phyloP scores from a whole-genome alignment of 2,329 filamentous ascomycete species.

The Emericellopsis cladophorae region DNA sequence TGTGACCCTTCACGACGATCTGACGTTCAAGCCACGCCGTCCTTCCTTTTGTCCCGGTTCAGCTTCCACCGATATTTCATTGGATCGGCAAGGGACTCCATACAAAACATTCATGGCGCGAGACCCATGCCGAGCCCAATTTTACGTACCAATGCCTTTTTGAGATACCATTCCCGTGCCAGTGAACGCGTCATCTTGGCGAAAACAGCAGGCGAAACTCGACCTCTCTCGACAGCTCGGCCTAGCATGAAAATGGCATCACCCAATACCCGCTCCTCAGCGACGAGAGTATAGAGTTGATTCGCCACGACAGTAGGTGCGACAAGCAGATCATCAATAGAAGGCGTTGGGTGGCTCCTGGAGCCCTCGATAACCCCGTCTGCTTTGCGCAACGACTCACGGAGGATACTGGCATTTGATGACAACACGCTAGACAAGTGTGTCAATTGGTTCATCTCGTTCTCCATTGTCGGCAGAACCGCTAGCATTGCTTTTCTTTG shows the following conservation, averaged over 20 bases:
- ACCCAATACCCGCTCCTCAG: conserved; percentile 76
- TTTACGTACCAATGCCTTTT: conserved; percentile 70
- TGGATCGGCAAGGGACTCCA: background rate
- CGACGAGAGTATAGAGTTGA: conserved; percentile 79
- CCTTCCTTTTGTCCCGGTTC: no score
- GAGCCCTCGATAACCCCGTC: conserved; percentile 66
- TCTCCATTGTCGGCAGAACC: conserved; percentile 56
- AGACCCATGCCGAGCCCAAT: conserved; percentile 68
- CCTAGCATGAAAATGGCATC: conserved; percentile 80
- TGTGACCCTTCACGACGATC: no score
- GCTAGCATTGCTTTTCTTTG: conserved; percentile 67
- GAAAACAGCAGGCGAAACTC: conserved; percentile 61
- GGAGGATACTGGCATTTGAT: conserved; percentile 68
- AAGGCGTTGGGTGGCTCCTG: conserved; percentile 54
- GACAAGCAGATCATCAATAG: conserved; percentile 85
- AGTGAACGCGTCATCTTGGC: conserved; percentile 64
- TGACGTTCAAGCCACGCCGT: no score
- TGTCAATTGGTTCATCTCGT: conserved; percentile 59
- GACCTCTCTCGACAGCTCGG: conserved; percentile 59
- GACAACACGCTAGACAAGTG: conserved; percentile 58
- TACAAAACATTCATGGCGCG: background rate
- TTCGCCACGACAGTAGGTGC: conserved; percentile 86
- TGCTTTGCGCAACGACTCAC: conserved; percentile 64
- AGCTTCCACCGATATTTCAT: no score
- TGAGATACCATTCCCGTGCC: conserved; percentile 70